Base-by-base conservation (phyloP, 2,329 filamentous ascomycete genomes). In the Penicillium sp. region DNA sequence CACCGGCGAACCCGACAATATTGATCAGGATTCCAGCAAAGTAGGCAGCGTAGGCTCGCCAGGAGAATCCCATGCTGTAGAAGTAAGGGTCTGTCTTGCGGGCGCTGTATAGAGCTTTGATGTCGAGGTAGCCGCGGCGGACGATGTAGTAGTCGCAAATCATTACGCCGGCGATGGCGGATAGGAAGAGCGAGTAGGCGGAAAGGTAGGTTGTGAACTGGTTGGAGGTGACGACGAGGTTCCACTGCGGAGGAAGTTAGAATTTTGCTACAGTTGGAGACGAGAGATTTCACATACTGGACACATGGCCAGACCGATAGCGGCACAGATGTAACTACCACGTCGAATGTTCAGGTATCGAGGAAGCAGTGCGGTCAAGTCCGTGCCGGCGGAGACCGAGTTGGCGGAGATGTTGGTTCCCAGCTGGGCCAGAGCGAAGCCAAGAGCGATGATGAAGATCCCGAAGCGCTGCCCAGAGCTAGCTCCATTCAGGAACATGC, bases 111-210 rank as follows among this genome's bases (percentile, higher is more conserved):
- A 96, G 79, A 47, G 89, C 83, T 61, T 82, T 84, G 57, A 92
- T 76, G 57, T 90, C 82, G 2, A 93, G 76, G 66, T 90, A 95
- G 4, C 91, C 91, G 50, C 80, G 84, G 50, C 91, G 86, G 4
- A 95, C 88, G 48, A 87, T 54, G 70, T 95, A 96, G 75, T 96
- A 96, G 70, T 96, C 91, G 59, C 79, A 81, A 52, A 90, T 77
- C 74, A 95, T 93, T 56, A 95, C 89, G n/a, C 91, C 91, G 0
- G 89, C 90, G 55, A 96, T 95, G 38, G 87, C 89, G 51, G 87
- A 91, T n/a, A 96, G 79, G 72, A 96, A 96, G 49, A 96, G 89
- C 3, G 87, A 90, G 75, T 95, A 95, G 1, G 91, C 87, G 0
- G 88, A 93, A 0, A 96, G 82, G 66, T 95, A 95, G 3, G 88